These are phyloP conservation scores for Penicillium occitanis DNA, from an alignment of 2,329 filamentous ascomycete species.

Conservation along the genomic window DNA sequence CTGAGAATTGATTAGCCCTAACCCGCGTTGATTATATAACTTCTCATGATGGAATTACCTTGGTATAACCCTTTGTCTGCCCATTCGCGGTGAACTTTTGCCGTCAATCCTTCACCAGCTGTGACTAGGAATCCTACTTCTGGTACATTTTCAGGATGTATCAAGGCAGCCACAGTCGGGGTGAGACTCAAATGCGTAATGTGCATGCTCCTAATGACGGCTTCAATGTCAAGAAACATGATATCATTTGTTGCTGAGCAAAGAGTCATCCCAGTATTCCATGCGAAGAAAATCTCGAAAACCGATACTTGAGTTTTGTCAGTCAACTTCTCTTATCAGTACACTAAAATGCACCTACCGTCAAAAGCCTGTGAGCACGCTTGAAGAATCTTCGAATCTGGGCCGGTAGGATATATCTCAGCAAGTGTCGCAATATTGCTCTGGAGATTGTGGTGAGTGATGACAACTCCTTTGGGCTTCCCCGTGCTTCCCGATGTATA, in stretches of 20 bases:
- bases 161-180: conserved; percentile 76
- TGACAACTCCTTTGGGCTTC: conserved; percentile 72
- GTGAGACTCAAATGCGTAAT: conserved; percentile 84
- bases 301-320: conserved; percentile 62
- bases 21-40: background rate
- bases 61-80: conserved; percentile 66
- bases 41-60: conserved; percentile 43
- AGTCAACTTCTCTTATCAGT: conserved; percentile 16
- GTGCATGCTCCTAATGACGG: conserved; percentile 60
- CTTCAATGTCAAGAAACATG: conserved; percentile 70
- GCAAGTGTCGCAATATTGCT: conserved; percentile 71
- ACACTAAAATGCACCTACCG: conserved; percentile 32
- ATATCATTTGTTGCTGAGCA: conserved; percentile 73
- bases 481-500: conserved; percentile 85
- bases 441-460: conserved; percentile 73
- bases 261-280: conserved; percentile 74
- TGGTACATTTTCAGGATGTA: conserved; percentile 68
- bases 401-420: conserved; percentile 61
- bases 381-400: conserved; percentile 67
- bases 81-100: conserved; percentile 70
- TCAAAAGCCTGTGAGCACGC: conserved; percentile 84
- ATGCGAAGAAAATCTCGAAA: conserved; percentile 86
- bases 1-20: conserved; percentile 27
- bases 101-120: conserved; percentile 76
- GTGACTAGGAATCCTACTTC: conserved; percentile 73